These are phyloP conservation scores for Hortiboletus flavorubellus DNA, from an alignment of 768 basidiomycete species.

Conservation along the genomic window DNA sequence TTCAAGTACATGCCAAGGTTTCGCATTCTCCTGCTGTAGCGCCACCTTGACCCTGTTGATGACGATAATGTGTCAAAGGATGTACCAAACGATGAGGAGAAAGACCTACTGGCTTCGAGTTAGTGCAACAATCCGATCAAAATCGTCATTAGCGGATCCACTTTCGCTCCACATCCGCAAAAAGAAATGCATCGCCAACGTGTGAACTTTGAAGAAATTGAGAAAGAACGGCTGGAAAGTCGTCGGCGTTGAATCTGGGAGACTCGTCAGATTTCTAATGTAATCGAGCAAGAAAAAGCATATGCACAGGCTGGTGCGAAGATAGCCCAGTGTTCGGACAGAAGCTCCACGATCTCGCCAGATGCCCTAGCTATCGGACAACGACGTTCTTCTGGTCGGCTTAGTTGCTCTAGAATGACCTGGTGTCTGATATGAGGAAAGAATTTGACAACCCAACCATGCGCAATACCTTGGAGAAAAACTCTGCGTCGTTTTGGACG, in stretches of 20 bases:
- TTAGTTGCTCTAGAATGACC: slow-evolving; percentile 78
- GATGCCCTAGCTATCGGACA: slow-evolving; percentile 85
- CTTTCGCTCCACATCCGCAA: slow-evolving; percentile 92
- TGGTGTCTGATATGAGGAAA: slow-evolving; percentile 29
- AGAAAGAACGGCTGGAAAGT: slow-evolving; percentile 86
- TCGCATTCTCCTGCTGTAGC: slow-evolving; percentile 66
- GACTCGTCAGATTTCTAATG: slow-evolving; percentile 1
- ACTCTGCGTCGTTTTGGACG: slow-evolving; percentile 63
- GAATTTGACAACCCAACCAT: not conserved
- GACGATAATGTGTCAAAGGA: slow-evolving; percentile 6
- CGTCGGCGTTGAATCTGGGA: slow-evolving; percentile 67
- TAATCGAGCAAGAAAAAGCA: not conserved
- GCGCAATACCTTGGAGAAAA: slow-evolving; percentile 62
- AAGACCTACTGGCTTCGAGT: slow-evolving; percentile 78
- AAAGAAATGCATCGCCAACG: slow-evolving; percentile 81
- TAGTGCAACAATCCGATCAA: slow-evolving; percentile 71
- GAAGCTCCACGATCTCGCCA: slow-evolving; percentile 78
- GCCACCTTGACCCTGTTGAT: slow-evolving; percentile 67
- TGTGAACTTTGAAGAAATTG: slow-evolving; percentile 78
- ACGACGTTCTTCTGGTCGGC: slow-evolving; percentile 65
- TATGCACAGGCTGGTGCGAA: slow-evolving; percentile 79
- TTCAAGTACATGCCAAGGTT: slow-evolving; percentile 83
- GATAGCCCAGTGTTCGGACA: slow-evolving; percentile 83
- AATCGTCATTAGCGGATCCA: slow-evolving; percentile 72
- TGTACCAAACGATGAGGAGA: not conserved